These are phyloP conservation scores for Notholithocarpus densiflorus DNA, from an alignment of 306 rosid species.

Conservation along the genomic window DNA sequence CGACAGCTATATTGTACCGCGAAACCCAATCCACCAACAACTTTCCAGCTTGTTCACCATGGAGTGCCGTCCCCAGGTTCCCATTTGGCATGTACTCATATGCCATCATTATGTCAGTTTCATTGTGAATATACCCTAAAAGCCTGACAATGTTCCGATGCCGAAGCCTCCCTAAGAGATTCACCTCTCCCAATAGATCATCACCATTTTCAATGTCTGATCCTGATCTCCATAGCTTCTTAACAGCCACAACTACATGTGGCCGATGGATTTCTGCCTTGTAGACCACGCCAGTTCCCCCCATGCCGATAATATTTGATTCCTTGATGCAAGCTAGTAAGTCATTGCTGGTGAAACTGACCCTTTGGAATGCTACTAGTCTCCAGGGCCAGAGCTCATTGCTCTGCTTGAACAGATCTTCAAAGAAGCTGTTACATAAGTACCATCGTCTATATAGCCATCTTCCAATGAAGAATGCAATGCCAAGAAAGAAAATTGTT, in stretches of 20 bases:
- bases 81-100: conserved; percentile 86
- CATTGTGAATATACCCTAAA: conserved; percentile 81
- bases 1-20: conserved; percentile 78
- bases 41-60: conserved; percentile 57
- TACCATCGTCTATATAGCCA: conserved; percentile 54
- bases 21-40: conserved; percentile 86
- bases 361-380: conserved; percentile 81
- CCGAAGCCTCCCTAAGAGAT: conserved; percentile 76
- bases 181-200: conserved; percentile 68
- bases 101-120: conserved; percentile 64
- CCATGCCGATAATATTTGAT: conserved; percentile 78
- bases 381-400: conserved; percentile 88
- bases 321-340: conserved; percentile 66
- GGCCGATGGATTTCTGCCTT: conserved; percentile 77
- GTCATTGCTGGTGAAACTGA: conserved; percentile 70
- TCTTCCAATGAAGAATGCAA: conserved; percentile 45
- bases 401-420: conserved; percentile 50
- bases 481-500: conserved; percentile 45
- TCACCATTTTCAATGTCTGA: conserved; percentile 50
- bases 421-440: conserved; percentile 48
- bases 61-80: conserved; percentile 77
- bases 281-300: conserved; percentile 80
- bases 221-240: conserved; percentile 72
- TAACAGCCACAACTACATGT: conserved; percentile 63
- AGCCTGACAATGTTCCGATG: conserved; percentile 83